A percentile compares a stretch with the other conserved stretches of the same genome.
These are phyloP conservation scores for Euphorbia celastroides DNA, from an alignment of 441 rosid species.

Conservation along the genomic window DNA sequence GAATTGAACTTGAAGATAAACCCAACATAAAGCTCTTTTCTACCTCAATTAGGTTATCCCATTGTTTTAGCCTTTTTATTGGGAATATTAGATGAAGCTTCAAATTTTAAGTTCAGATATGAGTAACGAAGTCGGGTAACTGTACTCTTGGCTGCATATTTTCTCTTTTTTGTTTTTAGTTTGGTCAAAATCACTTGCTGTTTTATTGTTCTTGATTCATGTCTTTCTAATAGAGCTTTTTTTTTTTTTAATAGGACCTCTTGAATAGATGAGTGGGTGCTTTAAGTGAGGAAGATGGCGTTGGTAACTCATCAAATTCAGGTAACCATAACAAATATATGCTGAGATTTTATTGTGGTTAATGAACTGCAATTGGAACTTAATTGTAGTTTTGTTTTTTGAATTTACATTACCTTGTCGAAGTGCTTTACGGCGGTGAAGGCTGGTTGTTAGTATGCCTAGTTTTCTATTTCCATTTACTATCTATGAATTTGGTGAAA, in stretches of 20 bases:
- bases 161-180: background rate
- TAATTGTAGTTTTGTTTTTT: background rate
- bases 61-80: constrained; percentile 2
- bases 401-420: background rate
- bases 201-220: background rate
- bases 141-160: background rate
- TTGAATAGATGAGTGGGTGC: constrained; percentile 58
- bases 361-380: background rate
- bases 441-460: background rate
- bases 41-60: constrained; percentile 4
- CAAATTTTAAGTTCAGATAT: background rate
- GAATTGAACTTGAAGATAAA: constrained; percentile 7
- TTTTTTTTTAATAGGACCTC: constrained; percentile 31
- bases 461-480: background rate
- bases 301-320: constrained; percentile 84
- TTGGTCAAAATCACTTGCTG: background rate
- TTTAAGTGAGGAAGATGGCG: constrained; percentile 63
- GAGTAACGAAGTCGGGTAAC: background rate
- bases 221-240: constrained; percentile 12
- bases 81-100: background rate
- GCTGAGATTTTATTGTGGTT: constrained; percentile 1
- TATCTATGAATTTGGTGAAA: constrained; percentile 1
- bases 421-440: background rate
- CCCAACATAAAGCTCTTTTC: background rate
- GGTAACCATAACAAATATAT: constrained; percentile 34